Percentiles rank a stretch among this genome's conserved stretches.
phyloP scores from a whole-genome alignment of 768 basidiomycete genomes.

The Boletus rex-veris region DNA sequence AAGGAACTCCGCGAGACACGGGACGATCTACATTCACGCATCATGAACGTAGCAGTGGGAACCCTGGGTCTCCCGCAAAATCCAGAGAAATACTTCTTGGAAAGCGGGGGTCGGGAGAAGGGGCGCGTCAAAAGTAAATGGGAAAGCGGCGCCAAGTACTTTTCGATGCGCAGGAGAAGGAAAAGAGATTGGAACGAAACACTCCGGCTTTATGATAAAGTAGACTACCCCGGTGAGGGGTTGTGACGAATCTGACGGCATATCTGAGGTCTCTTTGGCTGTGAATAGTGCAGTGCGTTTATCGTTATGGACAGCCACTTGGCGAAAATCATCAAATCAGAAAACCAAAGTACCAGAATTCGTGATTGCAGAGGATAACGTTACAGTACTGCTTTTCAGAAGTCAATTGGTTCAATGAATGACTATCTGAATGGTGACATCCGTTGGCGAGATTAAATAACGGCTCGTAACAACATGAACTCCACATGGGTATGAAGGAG shows the following conservation, averaged over 20 bases:
- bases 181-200: constrained; percentile 93
- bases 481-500: constrained; percentile 5
- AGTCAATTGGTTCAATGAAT: background rate
- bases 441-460: too few species aligned
- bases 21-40: constrained; percentile 54
- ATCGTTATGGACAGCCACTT: too few species aligned
- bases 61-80: constrained; percentile 61
- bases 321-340: too few species aligned
- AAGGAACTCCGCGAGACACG: constrained; percentile 52
- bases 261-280: too few species aligned
- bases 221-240: constrained; percentile 70
- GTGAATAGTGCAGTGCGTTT: too few species aligned
- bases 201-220: constrained; percentile 72
- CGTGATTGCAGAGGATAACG: too few species aligned
- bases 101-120: constrained; percentile 62
- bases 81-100: constrained; percentile 64
- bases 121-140: constrained; percentile 61
- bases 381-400: too few species aligned
- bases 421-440: background rate
- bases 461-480: too few species aligned
- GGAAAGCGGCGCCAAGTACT: constrained; percentile 73
- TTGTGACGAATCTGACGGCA: constrained; percentile 8
- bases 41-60: constrained; percentile 60
- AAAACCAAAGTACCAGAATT: too few species aligned
- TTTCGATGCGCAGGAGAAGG: constrained; percentile 71